Evolutionary conservation across 176 grass and related monocot genomes (phyloP), one percentile per base, ranked within the genome.

Genomic region (Oryza brachyantha): DNA sequence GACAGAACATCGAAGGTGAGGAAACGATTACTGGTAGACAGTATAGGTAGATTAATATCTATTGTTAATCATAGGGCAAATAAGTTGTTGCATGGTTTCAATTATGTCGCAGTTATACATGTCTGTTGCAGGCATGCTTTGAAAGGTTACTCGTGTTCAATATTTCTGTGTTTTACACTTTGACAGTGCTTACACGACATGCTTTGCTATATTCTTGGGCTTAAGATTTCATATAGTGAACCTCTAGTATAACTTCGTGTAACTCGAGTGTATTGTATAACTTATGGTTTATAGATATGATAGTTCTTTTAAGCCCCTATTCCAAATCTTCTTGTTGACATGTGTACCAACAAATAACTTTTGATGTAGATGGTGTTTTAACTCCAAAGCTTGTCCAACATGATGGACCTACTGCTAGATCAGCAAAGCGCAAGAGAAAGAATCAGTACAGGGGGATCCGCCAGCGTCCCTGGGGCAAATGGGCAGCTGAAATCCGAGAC

Each of bases 401-500:
- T 76, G 91, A 79, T 83, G 74, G 69, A 57, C n/a, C 81, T 70
- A 40, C 77, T 75, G 17, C 46, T 35, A 82, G 16, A 29, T 61
- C 36, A 0, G 48, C 70, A 57, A 92, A 86, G 68, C 83, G 82
- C 78, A 77, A 22, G 29, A 22, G 93, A 58, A 93, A 96, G 90
- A 96, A 88, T 31, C 84, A 82, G 61, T 96, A 86, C 36, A 85
- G 90, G 58, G 93, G 93, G 36, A 92, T 96, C 58, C 81, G 93
- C 64, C 84, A 74, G 73, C 91, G 91, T 22, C 91, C 91, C 7
- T 93, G 91, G 91, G 91, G 91, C 1, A 93, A 93, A 85, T 93
- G 91, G 91, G 91, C 91, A 46, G 91, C 91, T 87, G 91, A 93
- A 82, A 93, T 93, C 70, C 83, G 91, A 24, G 91, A 93, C 43